A percentile compares a stretch with the other conserved stretches of the same genome.
phyloP scores from a whole-genome alignment of 352 stramenopile species.

The Globisporangium nodosum region DNA sequence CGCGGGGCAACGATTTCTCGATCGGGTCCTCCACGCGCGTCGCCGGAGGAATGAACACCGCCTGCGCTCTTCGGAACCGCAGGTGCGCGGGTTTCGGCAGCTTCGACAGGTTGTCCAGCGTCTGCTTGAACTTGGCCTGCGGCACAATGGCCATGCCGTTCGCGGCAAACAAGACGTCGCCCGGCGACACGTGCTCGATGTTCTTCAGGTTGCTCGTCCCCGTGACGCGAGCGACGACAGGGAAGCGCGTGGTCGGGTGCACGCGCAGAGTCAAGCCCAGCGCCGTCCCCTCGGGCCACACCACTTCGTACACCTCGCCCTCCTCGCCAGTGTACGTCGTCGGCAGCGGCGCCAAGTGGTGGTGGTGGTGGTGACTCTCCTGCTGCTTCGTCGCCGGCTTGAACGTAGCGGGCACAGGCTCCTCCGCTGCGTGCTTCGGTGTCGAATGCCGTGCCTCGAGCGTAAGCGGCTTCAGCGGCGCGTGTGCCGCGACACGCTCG shows the following conservation, averaged over 20 bases:
- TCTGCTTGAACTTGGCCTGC: conserved; percentile 78
- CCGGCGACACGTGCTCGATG: conserved; percentile 64
- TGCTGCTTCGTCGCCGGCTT: conserved; percentile 4
- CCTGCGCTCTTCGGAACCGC: conserved; percentile 48
- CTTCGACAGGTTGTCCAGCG: conserved; percentile 61
- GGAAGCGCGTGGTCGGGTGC: conserved; percentile 63
- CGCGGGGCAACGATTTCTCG: conserved; percentile 44
- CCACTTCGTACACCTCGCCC: conserved; percentile 62
- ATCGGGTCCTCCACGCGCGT: conserved; percentile 27
- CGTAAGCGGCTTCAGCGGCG: conserved; percentile 35
- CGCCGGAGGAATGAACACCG: conserved; percentile 16
- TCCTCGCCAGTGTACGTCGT: conserved; percentile 29
- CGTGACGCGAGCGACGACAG: conserved; percentile 65
- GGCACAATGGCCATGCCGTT: conserved; percentile 72
- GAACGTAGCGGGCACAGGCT: conserved; percentile 5
- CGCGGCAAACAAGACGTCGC: conserved; percentile 62
- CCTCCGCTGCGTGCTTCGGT: conserved; percentile 14
- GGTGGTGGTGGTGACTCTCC: neutral
- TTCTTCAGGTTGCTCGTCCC: conserved; percentile 74
- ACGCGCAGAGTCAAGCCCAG: conserved; percentile 62
- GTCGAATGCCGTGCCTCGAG: conserved; percentile 22
- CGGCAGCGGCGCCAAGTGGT: conserved; percentile 7
- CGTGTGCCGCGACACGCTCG: conserved; percentile 11
- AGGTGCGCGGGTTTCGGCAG: conserved; percentile 66
- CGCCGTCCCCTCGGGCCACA: conserved; percentile 64